Conservation (phyloP, 140 eudicot genomes). For the Anethum foeniculum region DNA sequence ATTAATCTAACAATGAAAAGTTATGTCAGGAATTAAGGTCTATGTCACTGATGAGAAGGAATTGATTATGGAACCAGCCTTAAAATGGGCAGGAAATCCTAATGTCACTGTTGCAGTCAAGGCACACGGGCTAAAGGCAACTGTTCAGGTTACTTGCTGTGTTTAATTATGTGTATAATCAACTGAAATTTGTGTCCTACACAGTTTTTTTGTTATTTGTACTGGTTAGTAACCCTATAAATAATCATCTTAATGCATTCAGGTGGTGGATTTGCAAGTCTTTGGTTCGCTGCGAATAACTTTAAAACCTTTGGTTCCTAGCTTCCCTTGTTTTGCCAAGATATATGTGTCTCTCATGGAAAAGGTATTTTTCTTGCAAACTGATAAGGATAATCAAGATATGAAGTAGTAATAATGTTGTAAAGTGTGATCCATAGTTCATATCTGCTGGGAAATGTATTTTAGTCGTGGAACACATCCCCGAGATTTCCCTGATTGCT, state of each 20-base stretch:
- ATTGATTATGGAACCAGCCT: conserved; percentile 90
- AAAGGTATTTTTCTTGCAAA: conserved; percentile 43
- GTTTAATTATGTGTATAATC: not conserved
- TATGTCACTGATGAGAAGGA: conserved; percentile 89
- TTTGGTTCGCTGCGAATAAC: conserved; percentile 91
- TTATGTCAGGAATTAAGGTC: conserved; percentile 76
- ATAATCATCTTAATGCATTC: conserved; percentile 15
- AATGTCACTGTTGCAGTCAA: conserved; percentile 65
- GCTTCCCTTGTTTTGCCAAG: conserved; percentile 95
- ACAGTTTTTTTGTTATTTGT: not conserved
- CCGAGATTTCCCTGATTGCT: not conserved
- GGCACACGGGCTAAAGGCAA: conserved; percentile 90
- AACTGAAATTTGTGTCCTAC: not conserved
- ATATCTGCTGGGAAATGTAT: not conserved
- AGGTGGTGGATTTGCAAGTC: conserved; percentile 92
- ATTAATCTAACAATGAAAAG: not conserved
- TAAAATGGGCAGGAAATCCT: conserved; percentile 98
- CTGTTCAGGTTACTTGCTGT: conserved; percentile 64
- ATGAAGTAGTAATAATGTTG: not conserved
- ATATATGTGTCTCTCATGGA: conserved; percentile 91
- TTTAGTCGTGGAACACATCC: not conserved
- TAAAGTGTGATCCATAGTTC: not conserved
- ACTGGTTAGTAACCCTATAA: not conserved
- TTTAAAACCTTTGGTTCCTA: conserved; percentile 94
- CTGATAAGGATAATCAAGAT: not conserved